Evolutionary conservation across 106 monocot species (phyloP).

Genomic region (Gastrodia elata): DNA sequence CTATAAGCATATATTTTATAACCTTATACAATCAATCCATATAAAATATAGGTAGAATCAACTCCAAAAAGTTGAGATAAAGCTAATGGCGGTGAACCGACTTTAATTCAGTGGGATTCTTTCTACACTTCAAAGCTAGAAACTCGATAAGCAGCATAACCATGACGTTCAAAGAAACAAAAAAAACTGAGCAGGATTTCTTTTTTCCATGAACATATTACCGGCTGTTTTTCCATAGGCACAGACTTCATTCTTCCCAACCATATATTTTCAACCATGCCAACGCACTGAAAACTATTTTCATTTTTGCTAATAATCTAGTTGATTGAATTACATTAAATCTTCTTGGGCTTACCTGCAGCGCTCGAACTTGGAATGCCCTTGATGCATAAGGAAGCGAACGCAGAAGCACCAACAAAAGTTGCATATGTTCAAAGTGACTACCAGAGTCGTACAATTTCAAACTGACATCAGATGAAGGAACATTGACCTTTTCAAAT

Average conservation of each 20-base stretch:
- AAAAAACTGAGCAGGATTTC: not conserved
- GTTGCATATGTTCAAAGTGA: conserved; percentile 80
- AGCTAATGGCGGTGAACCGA: not conserved
- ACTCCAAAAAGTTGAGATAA: not conserved
- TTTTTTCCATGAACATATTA: not conserved
- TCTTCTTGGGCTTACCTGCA: conserved; percentile 51
- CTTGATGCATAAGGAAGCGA: conserved; percentile 92
- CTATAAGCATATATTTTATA: not conserved
- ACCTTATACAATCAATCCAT: not conserved
- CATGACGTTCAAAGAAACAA: not conserved
- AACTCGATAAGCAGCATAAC: not conserved
- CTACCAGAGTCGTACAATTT: conserved; percentile 90
- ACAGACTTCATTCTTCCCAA: not conserved
- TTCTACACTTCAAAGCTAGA: not conserved
- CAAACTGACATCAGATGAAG: conserved; percentile 74
- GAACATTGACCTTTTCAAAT: conserved; percentile 67
- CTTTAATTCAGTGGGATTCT: not conserved
- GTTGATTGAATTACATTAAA: not conserved
- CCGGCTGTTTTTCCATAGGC: not conserved
- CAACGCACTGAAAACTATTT: not conserved
- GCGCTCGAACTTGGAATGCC: conserved; percentile 81
- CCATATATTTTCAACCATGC: not conserved
- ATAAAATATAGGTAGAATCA: not conserved
- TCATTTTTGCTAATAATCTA: not conserved
- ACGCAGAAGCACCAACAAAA: conserved; percentile 82